These are phyloP conservation scores for Pistacia atlantica DNA, from an alignment of 345 rosid genomes.

Conservation along the genomic window DNA sequence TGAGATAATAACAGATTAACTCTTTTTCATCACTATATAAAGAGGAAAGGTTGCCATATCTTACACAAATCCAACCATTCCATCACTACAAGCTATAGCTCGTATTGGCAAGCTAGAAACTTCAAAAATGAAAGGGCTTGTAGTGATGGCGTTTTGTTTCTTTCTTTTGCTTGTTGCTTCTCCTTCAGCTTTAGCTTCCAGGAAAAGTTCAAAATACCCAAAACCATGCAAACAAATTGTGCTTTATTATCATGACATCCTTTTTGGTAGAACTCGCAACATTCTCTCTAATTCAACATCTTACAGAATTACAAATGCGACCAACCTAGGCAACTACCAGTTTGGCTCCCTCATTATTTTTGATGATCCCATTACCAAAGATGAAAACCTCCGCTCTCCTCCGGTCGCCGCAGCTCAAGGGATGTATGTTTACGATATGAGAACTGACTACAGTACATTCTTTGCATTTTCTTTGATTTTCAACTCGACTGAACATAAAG, in stretches of 20 bases:
- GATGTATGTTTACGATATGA: constrained; percentile 64
- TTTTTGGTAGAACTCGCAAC: constrained; percentile 38
- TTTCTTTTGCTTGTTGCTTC: constrained; percentile 24
- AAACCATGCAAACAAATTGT: constrained; percentile 57
- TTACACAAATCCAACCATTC: too few relatives aligned
- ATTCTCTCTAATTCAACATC: constrained; percentile 56
- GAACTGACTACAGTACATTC: constrained; percentile 47
- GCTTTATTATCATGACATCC: constrained; percentile 59
- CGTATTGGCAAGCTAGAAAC: too few relatives aligned
- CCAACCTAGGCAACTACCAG: constrained; percentile 28
- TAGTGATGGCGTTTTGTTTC: constrained; percentile 10
- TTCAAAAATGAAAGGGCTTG: constrained; percentile 21
- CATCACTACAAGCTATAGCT: too few relatives aligned
- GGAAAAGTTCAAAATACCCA: constrained; percentile 7
- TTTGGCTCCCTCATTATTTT: constrained; percentile 57
- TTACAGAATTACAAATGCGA: constrained; percentile 28
- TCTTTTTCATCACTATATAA: too few relatives aligned
- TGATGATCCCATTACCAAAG: constrained; percentile 57
- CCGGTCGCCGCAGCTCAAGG: constrained; percentile 66
- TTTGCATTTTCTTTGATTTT: constrained; percentile 63
- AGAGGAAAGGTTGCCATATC: neutral
- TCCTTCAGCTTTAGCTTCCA: constrained; percentile 29
- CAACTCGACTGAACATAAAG: constrained; percentile 58
- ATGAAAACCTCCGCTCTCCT: constrained; percentile 43
- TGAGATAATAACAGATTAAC: too few relatives aligned